These are phyloP conservation scores for Teunomyces panamensis DNA, from an alignment of 805 yeast species.

Conservation along the genomic window DNA sequence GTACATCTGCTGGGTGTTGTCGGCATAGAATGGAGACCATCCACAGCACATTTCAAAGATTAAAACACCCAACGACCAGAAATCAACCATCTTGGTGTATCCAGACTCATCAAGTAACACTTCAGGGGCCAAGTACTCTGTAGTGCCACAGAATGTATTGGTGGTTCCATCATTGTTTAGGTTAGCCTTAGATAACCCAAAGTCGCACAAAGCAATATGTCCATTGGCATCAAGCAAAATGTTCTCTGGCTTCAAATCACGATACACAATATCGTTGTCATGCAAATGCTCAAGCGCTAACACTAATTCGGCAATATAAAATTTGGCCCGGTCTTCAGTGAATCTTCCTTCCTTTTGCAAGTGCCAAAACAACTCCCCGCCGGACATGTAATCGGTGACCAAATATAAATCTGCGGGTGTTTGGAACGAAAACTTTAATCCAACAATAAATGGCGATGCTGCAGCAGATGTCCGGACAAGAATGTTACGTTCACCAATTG, in stretches of 20 bases:
- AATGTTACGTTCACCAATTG: constrained; percentile 95
- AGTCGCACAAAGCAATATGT: constrained; percentile 95
- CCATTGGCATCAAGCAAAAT: constrained; percentile 94
- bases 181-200: constrained; percentile 94
- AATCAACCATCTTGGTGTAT: constrained; percentile 97
- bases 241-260: constrained; percentile 97
- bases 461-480: constrained; percentile 88
- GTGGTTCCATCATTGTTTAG: constrained; percentile 83
- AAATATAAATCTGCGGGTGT: constrained; percentile 89
- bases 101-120: constrained; percentile 93
- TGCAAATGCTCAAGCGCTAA: constrained; percentile 92
- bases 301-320: constrained; percentile 94
- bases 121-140: constrained; percentile 97
- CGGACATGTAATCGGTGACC: constrained; percentile 97
- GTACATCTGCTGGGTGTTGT: constrained; percentile 97
- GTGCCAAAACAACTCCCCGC: constrained; percentile 97
- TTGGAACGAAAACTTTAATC: constrained; percentile 93
- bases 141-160: constrained; percentile 97
- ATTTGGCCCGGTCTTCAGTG: constrained; percentile 89
- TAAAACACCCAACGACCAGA: constrained; percentile 96
- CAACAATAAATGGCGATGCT: constrained; percentile 90
- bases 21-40: constrained; percentile 98
- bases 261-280: constrained; percentile 91
- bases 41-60: constrained; percentile 99
- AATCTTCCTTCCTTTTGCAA: constrained; percentile 95